These are phyloP conservation scores for Vanrija pseudolonga DNA, from an alignment of 1,284 basidiomycete genomes.

Conservation along the genomic window DNA sequence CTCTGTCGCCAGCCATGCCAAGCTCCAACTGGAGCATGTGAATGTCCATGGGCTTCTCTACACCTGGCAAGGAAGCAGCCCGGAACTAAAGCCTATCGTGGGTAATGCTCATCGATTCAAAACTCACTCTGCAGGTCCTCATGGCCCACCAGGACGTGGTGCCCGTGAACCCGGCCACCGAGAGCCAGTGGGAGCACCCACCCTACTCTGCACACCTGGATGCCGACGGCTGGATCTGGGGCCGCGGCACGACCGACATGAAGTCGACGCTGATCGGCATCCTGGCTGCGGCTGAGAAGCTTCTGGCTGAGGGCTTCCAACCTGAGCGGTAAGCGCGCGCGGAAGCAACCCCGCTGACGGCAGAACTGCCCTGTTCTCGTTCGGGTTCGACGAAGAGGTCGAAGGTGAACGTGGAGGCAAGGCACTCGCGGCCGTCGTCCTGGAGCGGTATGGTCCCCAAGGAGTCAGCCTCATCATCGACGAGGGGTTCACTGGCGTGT, in stretches of 20 bases:
- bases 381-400: constrained; percentile 28
- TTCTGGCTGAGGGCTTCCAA: constrained; percentile 18
- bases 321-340: constrained; percentile 9
- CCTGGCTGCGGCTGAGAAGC: constrained; percentile 18
- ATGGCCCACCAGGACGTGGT: constrained; percentile 44
- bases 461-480: constrained; percentile 32
- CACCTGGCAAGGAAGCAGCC: constrained; percentile 58
- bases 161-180: constrained; percentile 55
- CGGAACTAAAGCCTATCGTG: constrained; percentile 56
- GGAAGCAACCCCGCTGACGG: neutral
- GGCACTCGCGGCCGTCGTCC: constrained; percentile 18
- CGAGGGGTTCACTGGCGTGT: constrained; percentile 34
- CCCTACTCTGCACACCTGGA: constrained; percentile 24
- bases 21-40: constrained; percentile 56
- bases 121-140: neutral
- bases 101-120: too few relatives aligned
- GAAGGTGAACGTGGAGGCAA: constrained; percentile 27
- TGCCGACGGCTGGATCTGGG: constrained; percentile 28
- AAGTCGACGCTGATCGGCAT: constrained; percentile 21
- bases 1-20: constrained; percentile 47
- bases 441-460: constrained; percentile 22
- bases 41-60: constrained; percentile 64
- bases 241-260: constrained; percentile 28
- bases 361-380: neutral
- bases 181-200: constrained; percentile 41